Base-by-base conservation (phyloP, 1,284 basidiomycete genomes). In the Laetiporus sulphureus region DNA sequence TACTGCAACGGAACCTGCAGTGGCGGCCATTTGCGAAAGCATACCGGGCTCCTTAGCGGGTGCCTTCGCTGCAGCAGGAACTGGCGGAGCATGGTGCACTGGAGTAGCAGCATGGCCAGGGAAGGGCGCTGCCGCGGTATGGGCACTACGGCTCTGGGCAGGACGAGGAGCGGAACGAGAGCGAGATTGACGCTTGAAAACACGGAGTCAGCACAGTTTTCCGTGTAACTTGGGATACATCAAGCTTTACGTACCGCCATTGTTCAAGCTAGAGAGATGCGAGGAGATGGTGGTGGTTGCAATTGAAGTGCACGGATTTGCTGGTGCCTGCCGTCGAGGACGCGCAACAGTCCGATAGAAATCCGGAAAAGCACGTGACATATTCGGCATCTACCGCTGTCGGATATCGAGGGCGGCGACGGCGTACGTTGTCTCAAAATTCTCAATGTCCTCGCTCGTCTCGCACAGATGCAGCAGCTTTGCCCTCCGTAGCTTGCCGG, bases 1-100 rank as follows among this genome's bases (percentile, higher is more conserved):
- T 39, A 89, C 71, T 5, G 90, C 90, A 31, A 92, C 90, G 48
- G 84, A 87, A 42, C 88, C 89, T 21, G 88, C 89, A 5, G 90
- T 92, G 12, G 89, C 88, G 41, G 89, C 90, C 87, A 92, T 92
- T 61, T 86, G 82, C 0, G 75, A 69, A 13, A 90, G 45, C 71
- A 90, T 69, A 5, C 86, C 85, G 0, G 85, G 84, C 38, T 63
- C 57, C 55, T 60, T 48, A 55, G 50, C 38, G 37, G 48, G 47
- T 6, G 55, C 40, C 38, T 57, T 52, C 1, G 60, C 50, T 25
- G 57, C 56, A 22, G 58, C 47, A 6, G 63, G 51, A 7, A 57
- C 58, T 1, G 60, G 52, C 6, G 57, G 57, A 1, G 60, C 56
- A 16, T 60, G 60, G 4, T 60, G 55, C 13, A 66, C 64, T n/a